These are phyloP conservation scores for Gossypium mustelinum DNA, from an alignment of 345 rosid species.

Conservation along the genomic window DNA sequence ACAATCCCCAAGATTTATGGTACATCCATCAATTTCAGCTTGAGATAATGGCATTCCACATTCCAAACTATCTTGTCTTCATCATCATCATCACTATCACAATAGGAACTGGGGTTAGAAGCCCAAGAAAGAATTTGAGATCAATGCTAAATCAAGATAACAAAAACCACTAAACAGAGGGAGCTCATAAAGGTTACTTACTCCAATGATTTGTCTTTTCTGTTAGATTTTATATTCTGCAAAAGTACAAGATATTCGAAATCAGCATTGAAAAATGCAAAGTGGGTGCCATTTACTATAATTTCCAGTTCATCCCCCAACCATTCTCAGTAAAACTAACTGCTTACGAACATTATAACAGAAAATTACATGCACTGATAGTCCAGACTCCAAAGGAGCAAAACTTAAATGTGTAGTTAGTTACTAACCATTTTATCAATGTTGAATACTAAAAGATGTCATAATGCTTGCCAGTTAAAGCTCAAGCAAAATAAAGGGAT, in stretches of 20 bases:
- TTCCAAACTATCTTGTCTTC: slow-evolving; percentile 63
- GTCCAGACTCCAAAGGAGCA: not conserved
- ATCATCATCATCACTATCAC: slow-evolving; percentile 53
- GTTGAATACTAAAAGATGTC: not conserved
- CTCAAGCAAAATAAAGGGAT: not conserved
- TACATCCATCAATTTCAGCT: slow-evolving; percentile 51
- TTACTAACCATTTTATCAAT: not conserved
- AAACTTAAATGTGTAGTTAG: not conserved
- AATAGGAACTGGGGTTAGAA: slow-evolving; percentile 14
- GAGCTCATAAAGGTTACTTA: slow-evolving; percentile 29
- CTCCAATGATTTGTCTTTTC: slow-evolving; percentile 28
- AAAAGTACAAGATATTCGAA: slow-evolving; percentile 23
- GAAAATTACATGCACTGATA: not conserved
- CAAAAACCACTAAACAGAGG: not conserved
- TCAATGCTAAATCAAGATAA: slow-evolving; percentile 9
- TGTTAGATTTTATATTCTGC: slow-evolving; percentile 50
- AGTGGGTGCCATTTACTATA: not conserved
- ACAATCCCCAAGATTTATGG: slow-evolving; percentile 66
- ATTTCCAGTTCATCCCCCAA: not conserved
- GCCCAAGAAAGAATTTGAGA: slow-evolving; percentile 7
- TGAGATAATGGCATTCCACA: slow-evolving; percentile 82
- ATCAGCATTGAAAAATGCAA: slow-evolving; percentile 17
- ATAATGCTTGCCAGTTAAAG: not conserved
- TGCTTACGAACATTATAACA: not conserved
- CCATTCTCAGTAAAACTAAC: not conserved